phyloP scores from a whole-genome alignment of 129 eudicot species.

The Heracleum sosnowskyi region DNA sequence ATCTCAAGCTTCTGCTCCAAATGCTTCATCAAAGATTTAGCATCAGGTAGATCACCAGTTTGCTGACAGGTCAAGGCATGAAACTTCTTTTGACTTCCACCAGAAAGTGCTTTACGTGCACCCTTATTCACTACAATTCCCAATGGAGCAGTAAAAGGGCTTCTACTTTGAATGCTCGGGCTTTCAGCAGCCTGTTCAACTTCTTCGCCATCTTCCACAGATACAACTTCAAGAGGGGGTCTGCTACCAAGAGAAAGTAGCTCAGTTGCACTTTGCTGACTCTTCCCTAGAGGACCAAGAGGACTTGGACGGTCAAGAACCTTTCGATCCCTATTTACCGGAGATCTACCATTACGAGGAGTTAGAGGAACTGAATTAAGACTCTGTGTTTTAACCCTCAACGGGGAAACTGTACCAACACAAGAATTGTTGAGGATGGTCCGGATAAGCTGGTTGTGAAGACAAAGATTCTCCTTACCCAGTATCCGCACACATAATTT shows the following conservation, averaged over 20 bases:
- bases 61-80: constrained; percentile 36
- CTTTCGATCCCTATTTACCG: constrained; percentile 45
- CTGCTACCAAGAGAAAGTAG: constrained; percentile 78
- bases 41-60: constrained; percentile 59
- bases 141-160: constrained; percentile 71
- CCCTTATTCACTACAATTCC: constrained; percentile 47
- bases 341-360: constrained; percentile 72
- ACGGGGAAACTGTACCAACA: constrained; percentile 58
- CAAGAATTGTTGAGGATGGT: constrained; percentile 50
- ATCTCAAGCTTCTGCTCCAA: constrained; percentile 57
- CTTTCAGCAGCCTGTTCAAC: constrained; percentile 63
- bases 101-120: constrained; percentile 31
- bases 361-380: constrained; percentile 63
- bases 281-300: constrained; percentile 69
- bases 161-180: constrained; percentile 59
- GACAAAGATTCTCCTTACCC: constrained; percentile 65
- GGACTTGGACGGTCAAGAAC: constrained; percentile 69
- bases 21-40: constrained; percentile 42
- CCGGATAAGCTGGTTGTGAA: constrained; percentile 63
- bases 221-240: constrained; percentile 62
- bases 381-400: constrained; percentile 27
- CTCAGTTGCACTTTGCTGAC: constrained; percentile 84
- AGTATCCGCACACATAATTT: constrained; percentile 51
- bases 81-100: constrained; percentile 6
- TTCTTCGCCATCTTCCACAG: constrained; percentile 96